Percentiles rank a stretch among this genome's conserved stretches.
phyloP scores from a whole-genome alignment of 805 yeast species.

The Kluyveromyces wickerhamii region DNA sequence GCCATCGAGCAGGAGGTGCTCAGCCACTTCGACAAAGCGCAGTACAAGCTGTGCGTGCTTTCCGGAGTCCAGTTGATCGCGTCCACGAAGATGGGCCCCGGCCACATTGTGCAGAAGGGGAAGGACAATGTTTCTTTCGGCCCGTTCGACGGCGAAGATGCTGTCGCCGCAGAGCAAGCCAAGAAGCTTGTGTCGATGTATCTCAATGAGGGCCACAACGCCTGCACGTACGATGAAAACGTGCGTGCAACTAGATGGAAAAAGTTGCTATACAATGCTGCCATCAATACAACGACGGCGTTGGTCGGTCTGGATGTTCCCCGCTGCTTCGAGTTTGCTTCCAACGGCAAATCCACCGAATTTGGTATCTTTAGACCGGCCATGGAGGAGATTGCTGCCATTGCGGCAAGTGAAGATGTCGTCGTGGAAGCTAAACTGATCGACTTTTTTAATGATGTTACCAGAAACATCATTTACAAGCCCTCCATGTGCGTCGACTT shows the following conservation, averaged over 20 bases:
- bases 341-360: slow-evolving; percentile 30
- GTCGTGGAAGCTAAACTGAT: slow-evolving; percentile 40
- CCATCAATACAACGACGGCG: slow-evolving; percentile 53
- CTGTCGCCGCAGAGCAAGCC: slow-evolving; percentile 30
- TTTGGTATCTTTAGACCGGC: slow-evolving; percentile 39
- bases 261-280: slow-evolving; percentile 59
- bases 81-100: slow-evolving; percentile 41
- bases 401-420: slow-evolving; percentile 57
- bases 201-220: slow-evolving; percentile 34
- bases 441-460: slow-evolving; percentile 43
- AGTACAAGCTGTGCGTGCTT: slow-evolving; percentile 27
- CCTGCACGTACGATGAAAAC: slow-evolving; percentile 34
- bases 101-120: slow-evolving; percentile 42
- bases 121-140: slow-evolving; percentile 46
- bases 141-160: slow-evolving; percentile 37
- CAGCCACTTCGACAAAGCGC: slow-evolving; percentile 35
- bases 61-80: slow-evolving; percentile 63
- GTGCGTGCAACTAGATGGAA: slow-evolving; percentile 49
- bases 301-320: slow-evolving; percentile 50
- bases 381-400: slow-evolving; percentile 51
- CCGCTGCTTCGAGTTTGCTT: slow-evolving; percentile 38
- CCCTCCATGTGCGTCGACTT: slow-evolving; percentile 69
- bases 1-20: slow-evolving; percentile 53
- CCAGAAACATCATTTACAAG: slow-evolving; percentile 43
- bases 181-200: slow-evolving; percentile 36